Evolutionary conservation across 192 early-diverging fungal species (phyloP).

Genomic region (Coemansia sp.): DNA sequence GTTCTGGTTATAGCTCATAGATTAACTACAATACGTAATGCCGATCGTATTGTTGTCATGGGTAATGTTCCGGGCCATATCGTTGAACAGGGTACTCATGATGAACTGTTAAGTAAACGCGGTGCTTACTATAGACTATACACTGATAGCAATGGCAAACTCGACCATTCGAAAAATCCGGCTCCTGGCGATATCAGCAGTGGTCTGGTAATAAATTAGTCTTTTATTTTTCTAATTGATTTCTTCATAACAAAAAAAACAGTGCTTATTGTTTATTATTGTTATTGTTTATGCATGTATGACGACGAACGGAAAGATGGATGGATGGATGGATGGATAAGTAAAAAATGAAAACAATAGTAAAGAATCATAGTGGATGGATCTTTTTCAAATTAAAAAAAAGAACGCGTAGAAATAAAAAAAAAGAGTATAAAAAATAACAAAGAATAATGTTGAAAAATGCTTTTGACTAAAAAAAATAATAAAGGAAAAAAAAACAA

Average conservation of each 20-base stretch:
- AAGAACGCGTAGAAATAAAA: background rate
- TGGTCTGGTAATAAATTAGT: too few relatives aligned
- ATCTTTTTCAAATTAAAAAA: background rate
- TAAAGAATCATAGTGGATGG: background rate
- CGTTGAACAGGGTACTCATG: slow-evolving; percentile 49
- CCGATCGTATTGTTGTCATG: slow-evolving; percentile 76
- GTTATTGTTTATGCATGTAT: background rate
- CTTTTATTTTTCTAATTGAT: background rate
- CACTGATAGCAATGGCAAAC: too few relatives aligned
- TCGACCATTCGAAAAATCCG: too few relatives aligned
- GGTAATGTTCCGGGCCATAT: slow-evolving; percentile 50
- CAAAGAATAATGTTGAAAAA: background rate
- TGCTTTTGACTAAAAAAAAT: too few relatives aligned
- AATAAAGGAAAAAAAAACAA: too few relatives aligned
- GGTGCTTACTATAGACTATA: slow-evolving; percentile 48
- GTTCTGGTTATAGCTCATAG: slow-evolving; percentile 83
- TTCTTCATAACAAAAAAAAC: background rate
- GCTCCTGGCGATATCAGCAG: too few relatives aligned
- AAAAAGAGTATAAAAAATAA: slow-evolving; percentile 7
- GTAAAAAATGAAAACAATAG: too few relatives aligned
- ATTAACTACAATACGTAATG: slow-evolving; percentile 75
- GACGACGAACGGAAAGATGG: slow-evolving; percentile 2
- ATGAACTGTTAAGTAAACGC: slow-evolving; percentile 28
- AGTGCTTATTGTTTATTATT: background rate
- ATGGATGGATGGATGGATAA: too few relatives aligned